Evolutionary conservation across 495 filamentous ascomycete species (phyloP), one percentile per base, ranked within the genome.

Genomic region (Xylaria flabelliformis): DNA sequence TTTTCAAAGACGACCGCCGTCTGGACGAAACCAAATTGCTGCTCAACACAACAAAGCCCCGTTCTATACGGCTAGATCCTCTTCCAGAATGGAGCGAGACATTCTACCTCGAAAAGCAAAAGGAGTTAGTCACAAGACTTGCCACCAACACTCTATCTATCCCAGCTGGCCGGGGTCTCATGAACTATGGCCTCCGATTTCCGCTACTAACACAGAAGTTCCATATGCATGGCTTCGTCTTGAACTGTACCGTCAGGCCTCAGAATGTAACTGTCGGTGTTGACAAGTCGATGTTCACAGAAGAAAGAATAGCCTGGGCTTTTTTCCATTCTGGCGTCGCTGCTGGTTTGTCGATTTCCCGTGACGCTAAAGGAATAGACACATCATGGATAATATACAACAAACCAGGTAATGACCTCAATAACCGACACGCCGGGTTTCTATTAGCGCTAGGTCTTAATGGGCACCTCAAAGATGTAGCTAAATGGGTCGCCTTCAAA

Each of bases 341-440:
- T 6, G 92, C 92, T 15, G 96, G 95, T 10, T 84, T 99, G 62
- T 93, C 93, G 44, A 97, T 98, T 64, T 97, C 97, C 1, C 91
- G 90, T 34, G 87, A 94, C 42, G 96, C 95, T 0, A 94, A 93
- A 79, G 94, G 94, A 7, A 97, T 99, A 71, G 96, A 99, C 75
- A 97, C 94, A 2, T 97, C 94, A 0, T 99, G 96, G 96, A 97
- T 99, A 75, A 85, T 97, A 48, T 98, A 96, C 84, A 99, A 99
- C 82, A 98, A 97, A 78, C 95, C 97, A 0, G 83, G 81, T 0
- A 87, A 89, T 44, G 97, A 99, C 34, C 89, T 97, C 1, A 96
- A 89, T 50, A 97, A 98, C 76, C 89, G 95, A 17, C 96, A 99
- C 78, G 97, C 96, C 61, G 96, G 96, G 0, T 96, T 99, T 72